A percentile compares a stretch with the other conserved stretches of the same genome.
Conservation (phyloP, 1,139 yeast species). For the Taiozyma sp. region DNA sequence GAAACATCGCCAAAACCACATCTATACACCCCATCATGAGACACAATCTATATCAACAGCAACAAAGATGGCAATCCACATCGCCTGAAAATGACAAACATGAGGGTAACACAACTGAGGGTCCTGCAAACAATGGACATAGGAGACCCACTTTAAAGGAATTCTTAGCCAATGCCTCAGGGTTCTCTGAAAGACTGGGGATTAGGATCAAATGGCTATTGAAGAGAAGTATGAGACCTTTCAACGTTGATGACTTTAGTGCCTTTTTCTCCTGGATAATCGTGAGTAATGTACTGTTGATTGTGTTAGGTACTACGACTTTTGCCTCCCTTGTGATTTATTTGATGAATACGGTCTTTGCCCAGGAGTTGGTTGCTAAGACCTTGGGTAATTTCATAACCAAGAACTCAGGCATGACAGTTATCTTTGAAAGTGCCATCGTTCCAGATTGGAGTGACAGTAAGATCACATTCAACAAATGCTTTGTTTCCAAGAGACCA, state of each 20-base stretch:
- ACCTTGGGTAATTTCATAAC: constrained; percentile 80
- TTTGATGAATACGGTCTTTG: constrained; percentile 78
- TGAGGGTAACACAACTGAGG: neutral
- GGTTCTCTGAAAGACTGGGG: constrained; percentile 34
- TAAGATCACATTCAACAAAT: constrained; percentile 74
- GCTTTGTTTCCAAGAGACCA: constrained; percentile 84
- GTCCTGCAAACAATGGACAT: neutral
- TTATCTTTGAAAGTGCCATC: constrained; percentile 88
- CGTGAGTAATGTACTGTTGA: constrained; percentile 75
- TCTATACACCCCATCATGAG: neutral
- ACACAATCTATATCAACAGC: neutral
- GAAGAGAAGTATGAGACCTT: constrained; percentile 59
- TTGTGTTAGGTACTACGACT: constrained; percentile 84
- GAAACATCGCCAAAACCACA: neutral
- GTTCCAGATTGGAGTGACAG: constrained; percentile 96
- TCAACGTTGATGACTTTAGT: constrained; percentile 81
- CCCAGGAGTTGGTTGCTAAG: constrained; percentile 84
- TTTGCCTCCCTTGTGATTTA: constrained; percentile 75
- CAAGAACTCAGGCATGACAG: constrained; percentile 77
- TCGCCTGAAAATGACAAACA: neutral
- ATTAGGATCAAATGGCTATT: constrained; percentile 68
- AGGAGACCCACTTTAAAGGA: constrained; percentile 13
- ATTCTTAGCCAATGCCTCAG: constrained; percentile 13
- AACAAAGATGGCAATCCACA: neutral
- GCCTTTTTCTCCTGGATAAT: constrained; percentile 90